A percentile compares a stretch with the other conserved stretches of the same genome.
Conservation (phyloP, 345 rosid genomes). For the Citrus maxima region DNA sequence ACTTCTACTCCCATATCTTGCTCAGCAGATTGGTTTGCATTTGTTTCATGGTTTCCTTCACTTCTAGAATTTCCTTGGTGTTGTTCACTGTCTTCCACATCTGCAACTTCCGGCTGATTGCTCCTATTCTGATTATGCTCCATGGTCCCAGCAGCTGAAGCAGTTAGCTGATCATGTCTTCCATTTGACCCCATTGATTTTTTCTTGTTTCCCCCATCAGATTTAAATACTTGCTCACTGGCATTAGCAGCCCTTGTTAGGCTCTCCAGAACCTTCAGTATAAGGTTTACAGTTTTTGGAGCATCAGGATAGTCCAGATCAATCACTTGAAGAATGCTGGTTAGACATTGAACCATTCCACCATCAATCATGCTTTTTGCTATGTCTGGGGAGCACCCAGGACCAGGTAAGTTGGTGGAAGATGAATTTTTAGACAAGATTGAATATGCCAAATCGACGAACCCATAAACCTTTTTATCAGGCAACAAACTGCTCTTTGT, state of each 20-base stretch:
- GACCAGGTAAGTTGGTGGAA: conserved; percentile 74
- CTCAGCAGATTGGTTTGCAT: conserved; percentile 42
- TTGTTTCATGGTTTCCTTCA: conserved; percentile 45
- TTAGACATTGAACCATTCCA: conserved; percentile 74
- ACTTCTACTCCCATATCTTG: conserved; percentile 77
- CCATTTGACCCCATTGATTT: conserved; percentile 44
- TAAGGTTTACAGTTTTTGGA: conserved; percentile 79
- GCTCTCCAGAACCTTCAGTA: conserved; percentile 83
- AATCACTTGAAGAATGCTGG: conserved; percentile 74
- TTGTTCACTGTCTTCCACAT: conserved; percentile 43
- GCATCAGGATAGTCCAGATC: conserved; percentile 98
- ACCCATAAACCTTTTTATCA: conserved; percentile 70
- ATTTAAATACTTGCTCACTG: conserved; percentile 65
- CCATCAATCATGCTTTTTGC: conserved; percentile 97
- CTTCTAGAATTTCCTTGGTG: conserved; percentile 47
- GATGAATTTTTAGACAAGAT: conserved; percentile 85
- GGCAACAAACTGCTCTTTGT: conserved; percentile 55
- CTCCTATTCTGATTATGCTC: conserved; percentile 46
- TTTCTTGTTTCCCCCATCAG: conserved; percentile 62
- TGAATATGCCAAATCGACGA: conserved; percentile 72
- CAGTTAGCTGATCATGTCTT: conserved; percentile 42
- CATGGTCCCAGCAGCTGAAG: conserved; percentile 40
- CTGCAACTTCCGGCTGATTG: conserved; percentile 42
- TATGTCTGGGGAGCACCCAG: conserved; percentile 87
- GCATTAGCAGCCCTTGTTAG: conserved; percentile 93